Conservation (phyloP, 306 rosid genomes). For the Cyclanthera cordifolia region DNA sequence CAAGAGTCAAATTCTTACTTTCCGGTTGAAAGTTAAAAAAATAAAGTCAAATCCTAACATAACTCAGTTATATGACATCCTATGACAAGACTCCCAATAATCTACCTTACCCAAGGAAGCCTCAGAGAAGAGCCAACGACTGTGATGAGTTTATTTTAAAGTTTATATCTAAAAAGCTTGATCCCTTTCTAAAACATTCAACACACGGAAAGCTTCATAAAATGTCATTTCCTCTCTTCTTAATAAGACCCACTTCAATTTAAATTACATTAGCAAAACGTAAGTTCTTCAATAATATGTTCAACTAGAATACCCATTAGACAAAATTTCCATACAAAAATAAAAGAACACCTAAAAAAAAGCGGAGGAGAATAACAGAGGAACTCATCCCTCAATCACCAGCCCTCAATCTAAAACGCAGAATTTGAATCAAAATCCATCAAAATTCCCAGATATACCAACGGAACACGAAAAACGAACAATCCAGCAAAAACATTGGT, state of each 20-base stretch:
- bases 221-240: too few species aligned
- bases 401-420: neutral
- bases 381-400: neutral
- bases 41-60: neutral
- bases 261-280: neutral
- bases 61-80: neutral
- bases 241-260: too few species aligned
- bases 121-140: neutral
- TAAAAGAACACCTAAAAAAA: neutral
- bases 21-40: too few species aligned
- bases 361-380: neutral
- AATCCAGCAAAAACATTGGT: neutral
- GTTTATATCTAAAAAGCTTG: neutral
- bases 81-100: neutral
- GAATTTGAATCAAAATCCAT: neutral
- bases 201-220: neutral
- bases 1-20: too few species aligned
- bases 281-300: neutral
- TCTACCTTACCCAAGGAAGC: neutral
- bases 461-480: neutral
- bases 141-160: neutral
- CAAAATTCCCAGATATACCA: neutral
- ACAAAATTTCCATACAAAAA: neutral
- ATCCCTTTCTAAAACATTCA: too few species aligned
- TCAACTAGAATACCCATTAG: neutral